Percentiles rank a stretch among this genome's conserved stretches.
Evolutionary conservation across 2,329 filamentous ascomycete genomes (phyloP).

Genomic region (Chaetomiaceae sp.): DNA sequence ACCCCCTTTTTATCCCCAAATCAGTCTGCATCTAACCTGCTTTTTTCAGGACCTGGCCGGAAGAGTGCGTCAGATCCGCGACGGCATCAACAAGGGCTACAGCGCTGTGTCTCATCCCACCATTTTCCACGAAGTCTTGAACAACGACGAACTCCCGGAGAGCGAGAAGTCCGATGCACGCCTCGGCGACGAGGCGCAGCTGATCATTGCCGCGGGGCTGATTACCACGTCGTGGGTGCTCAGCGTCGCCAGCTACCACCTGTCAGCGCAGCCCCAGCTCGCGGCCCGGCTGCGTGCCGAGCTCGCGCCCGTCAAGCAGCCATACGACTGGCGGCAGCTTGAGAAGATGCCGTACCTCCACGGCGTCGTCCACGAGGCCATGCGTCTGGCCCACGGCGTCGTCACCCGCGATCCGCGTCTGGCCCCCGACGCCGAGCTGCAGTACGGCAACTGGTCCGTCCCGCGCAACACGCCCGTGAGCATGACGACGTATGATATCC

Average conservation of each 20-base stretch:
- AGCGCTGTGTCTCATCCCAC: slow-evolving; percentile 29
- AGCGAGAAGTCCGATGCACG: slow-evolving; percentile 27
- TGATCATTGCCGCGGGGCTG: slow-evolving; percentile 27
- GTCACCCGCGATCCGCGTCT: slow-evolving; percentile 19
- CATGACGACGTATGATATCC: slow-evolving; percentile 12
- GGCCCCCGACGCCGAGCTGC: slow-evolving; percentile 14
- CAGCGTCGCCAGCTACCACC: slow-evolving; percentile 16
- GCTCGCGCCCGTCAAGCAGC: neutral
- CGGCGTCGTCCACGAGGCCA: slow-evolving; percentile 12
- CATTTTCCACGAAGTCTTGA: slow-evolving; percentile 29
- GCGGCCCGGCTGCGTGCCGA: neutral
- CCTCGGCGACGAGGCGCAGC: slow-evolving; percentile 29
- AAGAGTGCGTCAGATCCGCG: slow-evolving; percentile 17
- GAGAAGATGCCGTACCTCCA: slow-evolving; percentile 15
- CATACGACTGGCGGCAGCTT: neutral
- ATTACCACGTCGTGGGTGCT: slow-evolving; percentile 21
- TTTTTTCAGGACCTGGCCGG: neutral
- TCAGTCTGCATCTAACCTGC: neutral
- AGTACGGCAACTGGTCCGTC: slow-evolving; percentile 21
- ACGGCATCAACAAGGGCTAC: slow-evolving; percentile 32
- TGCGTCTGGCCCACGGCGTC: slow-evolving; percentile 15
- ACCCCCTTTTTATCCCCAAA: neutral
- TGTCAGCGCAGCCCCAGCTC: neutral
- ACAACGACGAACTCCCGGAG: slow-evolving; percentile 26
- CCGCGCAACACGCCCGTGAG: slow-evolving; percentile 17